A percentile compares a stretch with the other conserved stretches of the same genome.
phyloP scores from a whole-genome alignment of 202 grass and related monocot genomes.

The Cymbopogon flexuosus region DNA sequence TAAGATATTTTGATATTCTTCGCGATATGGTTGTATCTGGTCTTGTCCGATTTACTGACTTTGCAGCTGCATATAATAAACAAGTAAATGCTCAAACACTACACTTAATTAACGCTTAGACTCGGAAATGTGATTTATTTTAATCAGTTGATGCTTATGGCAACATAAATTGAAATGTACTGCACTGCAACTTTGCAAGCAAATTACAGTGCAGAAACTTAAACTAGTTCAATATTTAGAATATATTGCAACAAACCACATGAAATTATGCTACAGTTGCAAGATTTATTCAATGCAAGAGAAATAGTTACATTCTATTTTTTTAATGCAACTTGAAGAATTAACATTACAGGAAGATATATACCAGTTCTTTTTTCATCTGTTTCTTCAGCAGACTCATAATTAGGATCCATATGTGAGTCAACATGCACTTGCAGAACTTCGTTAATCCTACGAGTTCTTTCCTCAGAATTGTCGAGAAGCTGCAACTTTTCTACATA shows the following conservation, averaged over 20 bases:
- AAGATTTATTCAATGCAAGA: background rate
- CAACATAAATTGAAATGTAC: background rate
- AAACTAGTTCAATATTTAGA: conserved; percentile 15
- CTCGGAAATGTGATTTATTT: background rate
- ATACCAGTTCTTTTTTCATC: conserved; percentile 51
- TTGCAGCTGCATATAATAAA: conserved; percentile 34
- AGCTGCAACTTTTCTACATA: conserved; percentile 87
- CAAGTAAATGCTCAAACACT: conserved; percentile 15
- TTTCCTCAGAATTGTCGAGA: conserved; percentile 74
- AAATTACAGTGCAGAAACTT: background rate
- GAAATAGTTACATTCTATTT: conserved; percentile 16
- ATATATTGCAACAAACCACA: conserved; percentile 20
- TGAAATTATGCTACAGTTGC: conserved; percentile 19
- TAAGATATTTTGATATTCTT: conserved; percentile 34
- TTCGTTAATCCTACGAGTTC: conserved; percentile 62
- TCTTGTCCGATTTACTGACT: conserved; percentile 34
- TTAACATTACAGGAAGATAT: conserved; percentile 19
- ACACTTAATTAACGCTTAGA: background rate
- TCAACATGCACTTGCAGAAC: conserved; percentile 76
- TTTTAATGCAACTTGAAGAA: background rate
- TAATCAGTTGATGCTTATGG: background rate
- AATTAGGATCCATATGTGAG: conserved; percentile 80
- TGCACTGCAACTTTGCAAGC: background rate
- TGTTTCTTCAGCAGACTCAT: conserved; percentile 73
- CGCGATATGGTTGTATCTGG: conserved; percentile 35